These are phyloP conservation scores for Monilinia laxa DNA, from an alignment of 2,329 filamentous ascomycete genomes.

Conservation along the genomic window DNA sequence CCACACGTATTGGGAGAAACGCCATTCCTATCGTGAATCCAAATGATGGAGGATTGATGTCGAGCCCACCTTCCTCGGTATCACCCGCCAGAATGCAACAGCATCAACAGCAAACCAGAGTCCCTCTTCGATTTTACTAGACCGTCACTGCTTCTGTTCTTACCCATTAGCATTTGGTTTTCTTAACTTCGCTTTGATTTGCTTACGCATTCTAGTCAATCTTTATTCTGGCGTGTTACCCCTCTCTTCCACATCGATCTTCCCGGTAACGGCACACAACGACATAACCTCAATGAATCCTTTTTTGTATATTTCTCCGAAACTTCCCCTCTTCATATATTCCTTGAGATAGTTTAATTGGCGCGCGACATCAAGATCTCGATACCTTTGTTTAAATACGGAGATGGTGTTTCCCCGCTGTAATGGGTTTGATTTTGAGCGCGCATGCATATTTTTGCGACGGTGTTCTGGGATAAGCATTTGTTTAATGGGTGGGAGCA, in stretches of 20 bases:
- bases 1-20: slow-evolving; percentile 80
- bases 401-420: slow-evolving; percentile 36
- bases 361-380: slow-evolving; percentile 39
- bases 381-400: slow-evolving; percentile 40
- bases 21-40: slow-evolving; percentile 98
- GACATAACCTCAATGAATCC: slow-evolving; percentile 38
- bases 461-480: slow-evolving; percentile 40
- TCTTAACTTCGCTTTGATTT: slow-evolving; percentile 36
- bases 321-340: slow-evolving; percentile 31
- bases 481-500: slow-evolving; percentile 36
- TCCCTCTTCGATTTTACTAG: slow-evolving; percentile 37
- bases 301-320: slow-evolving; percentile 40
- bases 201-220: slow-evolving; percentile 36
- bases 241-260: slow-evolving; percentile 39
- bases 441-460: slow-evolving; percentile 40
- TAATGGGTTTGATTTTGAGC: slow-evolving; percentile 39
- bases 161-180: slow-evolving; percentile 30
- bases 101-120: slow-evolving; percentile 25
- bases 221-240: slow-evolving; percentile 37
- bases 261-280: slow-evolving; percentile 34
- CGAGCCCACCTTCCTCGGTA: slow-evolving; percentile 77
- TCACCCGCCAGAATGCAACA: slow-evolving; percentile 61
- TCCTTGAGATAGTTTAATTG: slow-evolving; percentile 38
- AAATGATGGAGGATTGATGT: slow-evolving; percentile 81
- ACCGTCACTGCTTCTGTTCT: slow-evolving; percentile 29